A percentile compares a stretch with the other conserved stretches of the same genome.
Evolutionary conservation across 148 eudicot genomes (phyloP).

Genomic region (Rhododendron kiyosumense): DNA sequence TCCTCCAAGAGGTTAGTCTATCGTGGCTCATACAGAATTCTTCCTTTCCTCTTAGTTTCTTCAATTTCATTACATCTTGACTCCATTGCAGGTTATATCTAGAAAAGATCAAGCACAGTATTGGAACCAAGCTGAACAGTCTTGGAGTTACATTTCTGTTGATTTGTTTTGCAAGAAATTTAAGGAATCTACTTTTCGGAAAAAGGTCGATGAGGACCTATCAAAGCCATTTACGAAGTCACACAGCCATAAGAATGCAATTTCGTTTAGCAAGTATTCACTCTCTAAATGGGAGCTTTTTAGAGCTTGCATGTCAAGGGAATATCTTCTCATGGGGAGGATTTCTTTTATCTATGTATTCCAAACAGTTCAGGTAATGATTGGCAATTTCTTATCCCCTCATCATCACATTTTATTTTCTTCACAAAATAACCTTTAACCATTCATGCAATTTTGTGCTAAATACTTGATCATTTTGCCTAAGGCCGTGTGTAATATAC

Average conservation of each 20-base stretch:
- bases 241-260: constrained; percentile 36
- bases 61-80: neutral
- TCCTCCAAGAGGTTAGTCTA: constrained; percentile 74
- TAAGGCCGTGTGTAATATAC: neutral
- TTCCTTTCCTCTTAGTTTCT: neutral
- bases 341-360: constrained; percentile 64
- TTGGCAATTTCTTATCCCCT: neutral
- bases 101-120: constrained; percentile 78
- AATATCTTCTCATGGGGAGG: constrained; percentile 65
- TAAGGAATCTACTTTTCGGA: constrained; percentile 41
- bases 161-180: constrained; percentile 43
- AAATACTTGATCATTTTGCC: neutral
- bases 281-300: constrained; percentile 62
- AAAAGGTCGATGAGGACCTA: constrained; percentile 38
- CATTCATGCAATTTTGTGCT: neutral
- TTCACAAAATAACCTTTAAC: neutral
- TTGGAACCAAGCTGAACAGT: constrained; percentile 35
- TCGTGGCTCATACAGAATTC: neutral
- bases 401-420: neutral
- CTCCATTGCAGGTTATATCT: constrained; percentile 49
- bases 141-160: constrained; percentile 45
- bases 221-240: constrained; percentile 39
- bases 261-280: constrained; percentile 40
- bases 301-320: constrained; percentile 67
- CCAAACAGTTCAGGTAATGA: constrained; percentile 54